Evolutionary conservation across 768 basidiomycete genomes (phyloP), one percentile per base, ranked within the genome.

Genomic region (Tephrocybe sp.): DNA sequence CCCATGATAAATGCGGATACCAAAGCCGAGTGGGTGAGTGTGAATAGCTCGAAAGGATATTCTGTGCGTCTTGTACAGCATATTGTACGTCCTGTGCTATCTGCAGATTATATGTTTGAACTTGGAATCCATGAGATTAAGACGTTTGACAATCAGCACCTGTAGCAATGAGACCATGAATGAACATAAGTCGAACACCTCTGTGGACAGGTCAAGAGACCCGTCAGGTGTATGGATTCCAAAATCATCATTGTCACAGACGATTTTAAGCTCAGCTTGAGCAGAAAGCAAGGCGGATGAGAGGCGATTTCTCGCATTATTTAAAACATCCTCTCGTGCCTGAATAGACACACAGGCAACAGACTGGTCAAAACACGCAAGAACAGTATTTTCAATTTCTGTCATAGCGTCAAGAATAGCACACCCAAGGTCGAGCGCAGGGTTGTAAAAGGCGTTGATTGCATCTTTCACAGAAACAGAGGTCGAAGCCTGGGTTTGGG

Each of bases 121-220:
- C 26, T 50, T 12, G n/a, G n/a, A 22, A 13, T 18, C n/a, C n/a
- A 15, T 36, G 16, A 32, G 11, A 30, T 25, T 25, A 13, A 28
- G 30, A 39, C 46, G 41, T 18, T 41, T 16, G 8, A 19, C n/a
- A n/a, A n/a, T 44, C 27, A 60, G 34, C 49, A 75, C 75, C 69
- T 78, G 74, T n/a, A 77, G 57, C 22, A 76, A 53, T 2, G 74
- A 74, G 24, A 74, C 72, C 56, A 72, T 66, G 38, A 72, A 71
- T 13, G 73, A 62, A 51, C 70, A 73, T 28, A 69, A 56, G 34
- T 72, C 66, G 21, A 64, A 64, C 1, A 66, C 58, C 38, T 70
- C 66, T 38, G 55, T 56, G 22, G 65, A 60, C 21, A 69, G 46
- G 7, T 55, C 59, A 6, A 63, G 44, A 2, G 49, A 35, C 16